A percentile compares a stretch with the other conserved stretches of the same genome.
Evolutionary conservation across 164 flowering plant genomes (phyloP).

Genomic region (Chimonanthus praecox): DNA sequence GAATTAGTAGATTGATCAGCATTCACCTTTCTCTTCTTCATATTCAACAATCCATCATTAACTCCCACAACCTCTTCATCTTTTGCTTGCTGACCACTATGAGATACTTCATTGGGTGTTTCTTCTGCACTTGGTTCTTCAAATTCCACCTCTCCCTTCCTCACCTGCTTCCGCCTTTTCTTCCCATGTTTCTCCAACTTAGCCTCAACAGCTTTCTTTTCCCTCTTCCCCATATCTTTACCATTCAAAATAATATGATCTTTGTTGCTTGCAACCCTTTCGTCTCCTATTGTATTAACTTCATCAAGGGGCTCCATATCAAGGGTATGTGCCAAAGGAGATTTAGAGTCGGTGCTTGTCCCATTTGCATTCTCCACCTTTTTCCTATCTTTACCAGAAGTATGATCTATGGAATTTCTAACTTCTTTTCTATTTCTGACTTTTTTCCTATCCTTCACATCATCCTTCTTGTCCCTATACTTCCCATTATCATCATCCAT

Average conservation of each 20-base stretch:
- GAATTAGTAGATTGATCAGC: slow-evolving; percentile 8
- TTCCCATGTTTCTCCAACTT: background rate
- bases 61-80: background rate
- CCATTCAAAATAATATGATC: background rate
- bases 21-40: background rate
- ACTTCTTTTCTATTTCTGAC: background rate
- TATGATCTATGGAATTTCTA: background rate
- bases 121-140: background rate
- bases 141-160: background rate
- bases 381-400: background rate
- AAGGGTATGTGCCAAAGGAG: background rate
- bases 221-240: background rate
- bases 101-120: background rate
- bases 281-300: background rate
- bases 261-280: background rate
- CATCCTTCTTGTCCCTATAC: background rate
- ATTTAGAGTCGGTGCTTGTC: background rate
- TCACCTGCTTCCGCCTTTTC: background rate
- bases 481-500: background rate
- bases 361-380: background rate
- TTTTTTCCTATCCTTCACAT: background rate
- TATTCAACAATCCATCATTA: background rate
- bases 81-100: background rate
- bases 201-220: background rate
- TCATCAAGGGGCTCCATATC: background rate